Conservation (phyloP, 495 filamentous ascomycete genomes). For the Oidiodendron maius region DNA sequence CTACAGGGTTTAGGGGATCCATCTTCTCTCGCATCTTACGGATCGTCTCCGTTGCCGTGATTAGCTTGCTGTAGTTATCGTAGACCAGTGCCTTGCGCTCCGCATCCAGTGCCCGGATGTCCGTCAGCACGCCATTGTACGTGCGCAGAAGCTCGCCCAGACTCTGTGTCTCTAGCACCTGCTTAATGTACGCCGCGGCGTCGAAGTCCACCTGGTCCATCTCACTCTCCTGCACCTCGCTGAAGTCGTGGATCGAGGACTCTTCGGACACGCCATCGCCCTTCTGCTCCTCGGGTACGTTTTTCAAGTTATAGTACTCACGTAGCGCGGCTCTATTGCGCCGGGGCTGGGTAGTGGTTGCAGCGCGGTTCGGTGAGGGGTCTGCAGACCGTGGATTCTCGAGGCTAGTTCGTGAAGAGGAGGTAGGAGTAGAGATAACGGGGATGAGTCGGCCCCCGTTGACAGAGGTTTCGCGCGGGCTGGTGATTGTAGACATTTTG, state of each 20-base stretch:
- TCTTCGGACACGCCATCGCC: constrained; percentile 17
- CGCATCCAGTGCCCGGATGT: constrained; percentile 85
- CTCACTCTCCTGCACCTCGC: constrained; percentile 36
- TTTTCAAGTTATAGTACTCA: constrained; percentile 87
- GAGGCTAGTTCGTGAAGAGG: constrained; percentile 68
- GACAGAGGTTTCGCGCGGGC: constrained; percentile 50
- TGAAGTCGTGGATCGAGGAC: constrained; percentile 19
- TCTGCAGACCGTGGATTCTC: constrained; percentile 49
- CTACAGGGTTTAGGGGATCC: constrained; percentile 65
- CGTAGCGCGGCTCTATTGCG: constrained; percentile 71
- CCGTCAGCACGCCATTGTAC: constrained; percentile 59
- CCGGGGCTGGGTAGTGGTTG: constrained; percentile 38
- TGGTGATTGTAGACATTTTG: constrained; percentile 72
- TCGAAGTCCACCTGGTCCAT: constrained; percentile 54
- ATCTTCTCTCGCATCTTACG: constrained; percentile 73
- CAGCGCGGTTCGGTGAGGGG: constrained; percentile 44
- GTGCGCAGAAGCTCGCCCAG: constrained; percentile 57
- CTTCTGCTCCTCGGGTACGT: constrained; percentile 27
- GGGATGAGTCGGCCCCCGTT: constrained; percentile 18
- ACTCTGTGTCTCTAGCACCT: constrained; percentile 56
- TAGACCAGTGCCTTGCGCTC: constrained; percentile 96
- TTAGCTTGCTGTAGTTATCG: constrained; percentile 96
- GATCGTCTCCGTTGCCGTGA: constrained; percentile 92
- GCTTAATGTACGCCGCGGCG: constrained; percentile 52
- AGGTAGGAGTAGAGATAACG: constrained; percentile 50